Base-by-base conservation (phyloP, 2,329 filamentous ascomycete genomes). In the Thermomyces lanuginosus region DNA sequence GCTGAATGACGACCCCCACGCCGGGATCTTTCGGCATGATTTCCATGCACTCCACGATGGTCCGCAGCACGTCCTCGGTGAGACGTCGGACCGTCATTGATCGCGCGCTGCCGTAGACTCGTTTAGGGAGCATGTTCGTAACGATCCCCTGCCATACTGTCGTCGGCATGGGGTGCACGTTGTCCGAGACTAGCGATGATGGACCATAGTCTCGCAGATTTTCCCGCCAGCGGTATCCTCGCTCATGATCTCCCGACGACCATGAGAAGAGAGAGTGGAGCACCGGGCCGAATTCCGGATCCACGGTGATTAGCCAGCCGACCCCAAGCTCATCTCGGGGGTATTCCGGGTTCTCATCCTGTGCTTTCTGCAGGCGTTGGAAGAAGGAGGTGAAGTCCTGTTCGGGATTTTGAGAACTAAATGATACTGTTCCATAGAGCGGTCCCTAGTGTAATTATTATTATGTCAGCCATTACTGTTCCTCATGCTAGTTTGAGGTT, bases 351-450 rank as follows among this genome's bases (percentile, higher is more conserved):
- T 46, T 44, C 15, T 36, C 37, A 5, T 31, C 25, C 11, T 43
- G 46, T 26, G 41, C 45, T 4, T 38, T 35, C 3, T 35, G n/a
- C n/a, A n/a, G n/a, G n/a, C n/a, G n/a, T n/a, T n/a, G n/a, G n/a
- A n/a, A n/a, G n/a, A n/a, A n/a, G n/a, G n/a, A n/a, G n/a, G 11
- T 31, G 22, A 44, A 38, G 2, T 43, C 35, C 4, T 31, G 27
- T 5, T 25, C 22, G 17, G 57, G 22, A 17, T 54, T 39, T 10
- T 34, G 31, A 2, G 50, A 48, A 6, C 49, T 41, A 28, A 43
- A 55, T 8, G 55, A 24, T 4, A 56, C 33, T 1, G 39, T 33
- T 16, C 48, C 46, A 9, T 31, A 36, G 16, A 53, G 39, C n/a
- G 45, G n/a, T n/a, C n/a, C 27, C 43, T 42, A 17, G 6, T 7